Evolutionary conservation across 2,329 filamentous ascomycete species (phyloP), one percentile per base, ranked within the genome.

Genomic region (Colletotrichum echinochloae): DNA sequence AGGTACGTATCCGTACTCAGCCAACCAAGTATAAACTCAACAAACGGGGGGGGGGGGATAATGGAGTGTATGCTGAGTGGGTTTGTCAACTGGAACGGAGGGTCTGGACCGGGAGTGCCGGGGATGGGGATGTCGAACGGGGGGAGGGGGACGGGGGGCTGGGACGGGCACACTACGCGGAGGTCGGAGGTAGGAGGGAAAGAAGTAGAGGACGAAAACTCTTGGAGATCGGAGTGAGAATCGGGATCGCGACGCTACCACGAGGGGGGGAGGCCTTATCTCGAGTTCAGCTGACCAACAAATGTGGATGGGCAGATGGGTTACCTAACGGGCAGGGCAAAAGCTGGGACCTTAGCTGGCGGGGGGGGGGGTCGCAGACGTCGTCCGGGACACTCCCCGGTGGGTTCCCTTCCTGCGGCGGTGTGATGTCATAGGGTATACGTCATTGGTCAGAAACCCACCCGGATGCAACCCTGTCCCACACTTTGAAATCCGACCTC

Each of bases 381-480:
- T 44, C 61, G 56, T 57, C 63, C 63, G 67, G 63, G 63, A 61
- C 48, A 37, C 48, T 46, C 56, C 39, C 67, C 30, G 49, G 41
- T n/a, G 12, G 26, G 6, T 35, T 51, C 63, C 33, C 33, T 51
- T 61, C 9, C 20, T 49, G 41, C 67, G 62, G 66, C 66, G 67
- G 67, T 70, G 67, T 70, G 67, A 70, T 70, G 67, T 70, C 67
- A 70, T 70, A 35, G 37, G 11, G 49, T 14, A 28, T 70, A 70
- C 63, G 63, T 70, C 67, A 70, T 66, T 70, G 67, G 67, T 49
- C 49, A 14, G 5, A 0, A 28, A n/a, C 23, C 67, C 67, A 61
- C 67, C 41, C 7, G 9, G 41, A 52, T 70, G 63, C 63, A 59
- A 66, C 67, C 23, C 11, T 16, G 18, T 11, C 26, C 51, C 56